Evolutionary conservation across 2,329 filamentous ascomycete genomes (phyloP).

Genomic region (Periconia macrospinosa): DNA sequence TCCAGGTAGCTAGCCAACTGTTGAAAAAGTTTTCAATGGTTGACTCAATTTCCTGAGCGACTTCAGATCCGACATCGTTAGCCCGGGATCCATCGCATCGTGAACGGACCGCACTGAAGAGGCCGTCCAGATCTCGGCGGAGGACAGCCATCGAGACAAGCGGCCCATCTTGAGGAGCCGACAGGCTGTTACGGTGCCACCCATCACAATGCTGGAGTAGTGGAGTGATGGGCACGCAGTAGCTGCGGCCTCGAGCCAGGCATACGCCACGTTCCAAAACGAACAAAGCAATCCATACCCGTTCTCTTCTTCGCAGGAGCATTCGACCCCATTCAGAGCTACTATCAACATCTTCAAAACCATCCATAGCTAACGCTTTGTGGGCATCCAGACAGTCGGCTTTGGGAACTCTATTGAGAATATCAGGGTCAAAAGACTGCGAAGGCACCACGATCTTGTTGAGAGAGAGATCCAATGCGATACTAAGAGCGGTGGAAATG

Average conservation of each 20-base stretch:
- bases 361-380: conserved; percentile 67
- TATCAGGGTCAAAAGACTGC: conserved; percentile 49
- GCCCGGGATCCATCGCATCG: conserved; percentile 62
- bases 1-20: conserved; percentile 66
- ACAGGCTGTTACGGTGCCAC: conserved; percentile 67
- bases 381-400: conserved; percentile 70
- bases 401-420: conserved; percentile 56
- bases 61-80: conserved; percentile 54
- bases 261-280: conserved; percentile 75
- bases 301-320: conserved; percentile 65
- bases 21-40: conserved; percentile 69
- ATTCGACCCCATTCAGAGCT: conserved; percentile 62
- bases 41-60: conserved; percentile 47
- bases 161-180: conserved; percentile 70
- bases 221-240: conserved; percentile 67
- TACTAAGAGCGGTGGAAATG: conserved; percentile 68
- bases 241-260: conserved; percentile 68
- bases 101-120: conserved; percentile 60
- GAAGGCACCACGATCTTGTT: conserved; percentile 69
- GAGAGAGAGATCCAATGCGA: conserved; percentile 69
- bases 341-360: conserved; percentile 65
- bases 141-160: conserved; percentile 72
- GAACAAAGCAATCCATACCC: conserved; percentile 72
- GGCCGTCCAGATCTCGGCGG: conserved; percentile 64
- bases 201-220: conserved; percentile 68